Base-by-base conservation (phyloP, 2,329 filamentous ascomycete genomes). In the Tolypocladium capitatum region DNA sequence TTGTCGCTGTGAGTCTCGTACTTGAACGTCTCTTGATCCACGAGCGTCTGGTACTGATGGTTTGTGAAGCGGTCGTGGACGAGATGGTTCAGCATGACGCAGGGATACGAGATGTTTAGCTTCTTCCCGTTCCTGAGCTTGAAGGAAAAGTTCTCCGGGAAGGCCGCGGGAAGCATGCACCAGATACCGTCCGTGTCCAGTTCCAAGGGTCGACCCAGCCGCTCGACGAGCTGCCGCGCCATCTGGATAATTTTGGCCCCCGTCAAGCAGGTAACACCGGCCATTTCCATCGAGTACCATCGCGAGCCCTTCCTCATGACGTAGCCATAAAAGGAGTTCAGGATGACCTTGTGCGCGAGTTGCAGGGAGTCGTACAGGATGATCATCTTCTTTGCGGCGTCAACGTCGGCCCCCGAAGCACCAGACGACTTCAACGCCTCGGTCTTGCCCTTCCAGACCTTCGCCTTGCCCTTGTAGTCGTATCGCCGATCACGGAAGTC, bases 201-300 rank as follows among this genome's bases (percentile, higher is more conserved):
- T 64, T 98, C 92, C 46, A 98, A 73, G 0, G 92, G 92, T 48
- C 92, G 79, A 24, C 92, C 92, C 34, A 98, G 86, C 8, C 92
- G 80, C 62, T 98, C 92, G 4, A 98, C 91, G 2, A 98, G 76
- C 57, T 92, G 84, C 60, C 91, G 81, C 18, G 92, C 94, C 76
- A 98, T 81, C 61, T 98, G 92, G 63, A 98, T 98, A 62, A 98
- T 98, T 38, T 83, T 86, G 31, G 92, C 92, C 52, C 92, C 92
- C 1, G 92, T 98, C 63, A 98, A 71, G 69, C 92, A 98, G 38
- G 92, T 98, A 5, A 98, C 92, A 57, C 92, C 92, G 16, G 94
- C 92, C 92, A 98, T 98, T 63, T 98, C 92, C 78, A 98, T 83
- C 18, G 92, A 98, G 63, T 98, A 98, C 92, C 92, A 98, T 48